Evolutionary conservation across 2,329 filamentous ascomycete species (phyloP), one percentile per base, ranked within the genome.

Genomic region (Cytospora piceicola): DNA sequence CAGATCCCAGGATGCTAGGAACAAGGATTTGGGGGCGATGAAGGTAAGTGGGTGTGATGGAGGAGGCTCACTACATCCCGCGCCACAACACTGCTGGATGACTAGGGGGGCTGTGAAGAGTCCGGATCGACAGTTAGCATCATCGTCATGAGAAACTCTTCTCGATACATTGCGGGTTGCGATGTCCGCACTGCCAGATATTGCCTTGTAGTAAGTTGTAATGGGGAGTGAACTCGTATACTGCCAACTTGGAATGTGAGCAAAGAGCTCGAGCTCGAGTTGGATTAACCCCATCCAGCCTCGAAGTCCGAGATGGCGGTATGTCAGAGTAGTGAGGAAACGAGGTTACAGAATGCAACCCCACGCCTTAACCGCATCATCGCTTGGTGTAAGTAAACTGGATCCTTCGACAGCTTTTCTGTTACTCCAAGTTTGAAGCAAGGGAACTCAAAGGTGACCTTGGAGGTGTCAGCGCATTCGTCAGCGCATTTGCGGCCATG

Each of bases 1-100:
- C 51, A 62, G 58, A 62, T 57, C 54, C 36, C 56, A 58, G 36
- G 56, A 39, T 14, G 8, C 8, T 24, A 61, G 58, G 42, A 58
- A 39, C 63, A 62, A 51, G 53, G 63, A 65, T 65, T 49, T 51
- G 39, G 52, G 58, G 63, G 36, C 52, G 32, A 56, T 15, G n/a
- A 53, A 65, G 56, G 61, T 51, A 29, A 57, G 53, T 42, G 61
- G 53, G 34, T 32, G 60, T 27, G 46, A n/a, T n/a, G n/a, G n/a
- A 36, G 46, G 39, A 60, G 58, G 58, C 61, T 36, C 53, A 17
- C 39, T 49, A 42, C 49, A 42, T 32, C 39, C 39, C n/a, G 17
- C 34, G 17, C 29, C 36, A 57, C 53, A 63, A 34, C 49, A 54
- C 8, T 24, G 46, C 46, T 22, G n/a, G 46, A 49, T 14, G n/a